Conservation (phyloP, 176 grass and related monocot genomes). For the Urochloa ruziziensis region DNA sequence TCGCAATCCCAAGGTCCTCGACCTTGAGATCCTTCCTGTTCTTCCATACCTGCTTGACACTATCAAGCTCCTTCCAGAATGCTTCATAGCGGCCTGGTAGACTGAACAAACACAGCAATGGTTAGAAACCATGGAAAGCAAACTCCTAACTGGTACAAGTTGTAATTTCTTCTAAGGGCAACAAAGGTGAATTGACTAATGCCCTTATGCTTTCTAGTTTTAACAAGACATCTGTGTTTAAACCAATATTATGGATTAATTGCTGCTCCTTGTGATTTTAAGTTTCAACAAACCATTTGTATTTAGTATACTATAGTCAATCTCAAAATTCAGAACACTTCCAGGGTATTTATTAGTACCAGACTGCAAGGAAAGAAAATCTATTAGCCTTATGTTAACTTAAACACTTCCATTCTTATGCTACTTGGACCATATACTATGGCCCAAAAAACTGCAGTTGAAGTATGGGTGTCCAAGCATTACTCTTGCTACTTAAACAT, state of each 20-base stretch:
- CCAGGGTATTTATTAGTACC: neutral
- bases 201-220: neutral
- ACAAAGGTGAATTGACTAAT: neutral
- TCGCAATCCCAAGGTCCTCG: conserved; percentile 72
- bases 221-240: neutral
- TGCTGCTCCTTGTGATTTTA: neutral
- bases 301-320: neutral
- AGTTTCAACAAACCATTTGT: neutral
- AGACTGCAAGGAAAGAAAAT: neutral
- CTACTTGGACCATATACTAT: neutral
- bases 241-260: neutral
- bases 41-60: conserved; percentile 74
- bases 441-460: neutral
- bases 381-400: neutral
- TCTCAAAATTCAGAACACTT: neutral
- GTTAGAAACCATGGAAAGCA: conserved; percentile 20
- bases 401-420: neutral
- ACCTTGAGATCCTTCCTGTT: conserved; percentile 76
- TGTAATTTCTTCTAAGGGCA: neutral
- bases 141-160: neutral
- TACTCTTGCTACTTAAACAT: neutral
- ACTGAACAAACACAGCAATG: conserved; percentile 45
- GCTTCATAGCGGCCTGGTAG: no score
- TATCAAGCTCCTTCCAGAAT: no score
- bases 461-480: neutral